Evolutionary conservation across 129 eudicot genomes (phyloP), one percentile per base, ranked within the genome.

Genomic region (Tagetes erecta): DNA sequence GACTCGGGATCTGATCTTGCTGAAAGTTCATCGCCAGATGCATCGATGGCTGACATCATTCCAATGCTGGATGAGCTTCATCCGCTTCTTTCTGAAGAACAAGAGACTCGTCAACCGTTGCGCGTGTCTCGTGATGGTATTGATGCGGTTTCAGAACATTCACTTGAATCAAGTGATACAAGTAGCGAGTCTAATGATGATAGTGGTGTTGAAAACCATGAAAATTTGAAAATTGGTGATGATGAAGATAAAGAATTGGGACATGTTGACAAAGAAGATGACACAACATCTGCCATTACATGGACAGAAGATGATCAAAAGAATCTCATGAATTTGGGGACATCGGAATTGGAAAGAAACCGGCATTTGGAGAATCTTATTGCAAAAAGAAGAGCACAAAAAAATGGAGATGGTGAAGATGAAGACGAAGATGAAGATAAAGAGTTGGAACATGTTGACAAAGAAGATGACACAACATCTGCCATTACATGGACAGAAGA

Each of bases 231-330:
- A 64, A 84, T 41, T 75, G 86, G 75, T 3, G 82, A 80, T 27
- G 88, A 83, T 70, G 98, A 86, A 31, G 85, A 82, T 37, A 87
- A 87, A 70, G 87, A 84, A 75, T 87, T 62, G 2, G 58, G 56
- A 47, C 80, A 69, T 44, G 59, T 73, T 8, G 89, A 77, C 60
- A 83, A 85, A 78, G 91, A 86, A 40, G 89, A 81, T 13, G 78
- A 80, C 44, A 44, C 73, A 12, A 84, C 81, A 69, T 85, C 93
- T 3, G 91, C 91, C 13, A 86, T 94, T 55, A 80, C 83, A 72
- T 94, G 99, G 99, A 94, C 99, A 0, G 97, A 94, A 77, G 91
- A 86, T 60, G 99, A 94, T 82, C 90, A 94, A 76, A 94, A 85
- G 91, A 94, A 94, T 83, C 93, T 94, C 51, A 88, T 90, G 97